phyloP scores from a whole-genome alignment of 108 stramenopile species.

The Cyclotella cryptica region DNA sequence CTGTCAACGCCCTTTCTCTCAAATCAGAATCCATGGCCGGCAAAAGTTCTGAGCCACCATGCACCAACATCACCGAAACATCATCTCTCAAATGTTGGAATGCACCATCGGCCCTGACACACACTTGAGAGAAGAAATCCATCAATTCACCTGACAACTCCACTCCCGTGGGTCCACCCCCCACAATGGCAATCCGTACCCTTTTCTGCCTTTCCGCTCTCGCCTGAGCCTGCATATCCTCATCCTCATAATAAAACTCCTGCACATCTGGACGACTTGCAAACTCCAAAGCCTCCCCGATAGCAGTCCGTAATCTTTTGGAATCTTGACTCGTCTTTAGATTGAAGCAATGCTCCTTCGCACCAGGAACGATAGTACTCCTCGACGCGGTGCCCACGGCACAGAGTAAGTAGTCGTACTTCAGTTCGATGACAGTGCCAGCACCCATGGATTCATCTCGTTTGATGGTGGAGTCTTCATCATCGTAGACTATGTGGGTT shows the following conservation, averaged over 20 bases:
- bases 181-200: slow-evolving; percentile 51
- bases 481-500: slow-evolving; percentile 34
- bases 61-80: slow-evolving; percentile 59
- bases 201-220: slow-evolving; percentile 37
- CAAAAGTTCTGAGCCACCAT: slow-evolving; percentile 62
- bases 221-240: slow-evolving; percentile 29
- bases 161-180: slow-evolving; percentile 63
- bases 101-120: slow-evolving; percentile 39
- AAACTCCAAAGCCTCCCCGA: slow-evolving; percentile 58
- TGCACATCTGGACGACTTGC: slow-evolving; percentile 57
- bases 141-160: slow-evolving; percentile 75
- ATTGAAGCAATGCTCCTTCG: slow-evolving; percentile 56
- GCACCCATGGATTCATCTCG: slow-evolving; percentile 39
- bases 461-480: slow-evolving; percentile 13
- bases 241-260: slow-evolving; percentile 48
- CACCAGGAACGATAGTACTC: slow-evolving; percentile 52
- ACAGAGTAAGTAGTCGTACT: slow-evolving; percentile 60
- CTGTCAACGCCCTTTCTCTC: slow-evolving; percentile 45
- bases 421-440: slow-evolving; percentile 51
- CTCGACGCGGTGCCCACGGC: slow-evolving; percentile 58
- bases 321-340: slow-evolving; percentile 59
- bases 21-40: slow-evolving; percentile 70
- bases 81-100: slow-evolving; percentile 63
- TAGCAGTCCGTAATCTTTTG: slow-evolving; percentile 52
- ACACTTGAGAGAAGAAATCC: slow-evolving; percentile 67